Base-by-base conservation (phyloP, 2,329 filamentous ascomycete genomes). In the Blastomyces percursus region DNA sequence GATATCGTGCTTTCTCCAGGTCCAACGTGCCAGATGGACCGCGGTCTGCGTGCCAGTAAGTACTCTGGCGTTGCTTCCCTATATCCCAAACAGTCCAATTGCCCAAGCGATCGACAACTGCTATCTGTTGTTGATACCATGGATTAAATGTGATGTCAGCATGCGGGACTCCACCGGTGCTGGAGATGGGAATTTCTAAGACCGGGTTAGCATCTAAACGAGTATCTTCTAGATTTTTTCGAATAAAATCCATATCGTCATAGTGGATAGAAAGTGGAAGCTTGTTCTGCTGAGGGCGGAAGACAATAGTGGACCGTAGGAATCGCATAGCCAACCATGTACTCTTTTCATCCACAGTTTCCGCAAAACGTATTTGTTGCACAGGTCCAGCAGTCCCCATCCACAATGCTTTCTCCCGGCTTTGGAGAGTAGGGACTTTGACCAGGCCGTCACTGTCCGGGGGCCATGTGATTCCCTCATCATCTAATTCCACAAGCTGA, bases 131-230 rank as follows among this genome's bases (percentile, higher is more conserved):
- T 62, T 80, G 77, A 69, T 82, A 82, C 75, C 80, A 82, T 3
- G 83, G 83, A 67, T 86, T 85, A 71, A 86, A 86, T 7, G 78
- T 70, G 12, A 86, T 76, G 71, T 85, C 79, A 1, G 79, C 79
- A 69, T 84, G 82, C 3, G 78, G 66, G 38, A 70, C 69, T 0
- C 76, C 78, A 12, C 79, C 80, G 1, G 79, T 82, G 32, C 77
- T 69, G 1, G 72, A 69, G 16, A 71, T 70, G 1, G 71, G 67
- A 46, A 84, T 72, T 44, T 76, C 75, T 21, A 80, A 67, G 12
- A 84, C 67, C 2, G 76, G 75, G 62, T 80, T 79, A 0, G 78
- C 71, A 62, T 62, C 76, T 3, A 86, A 71, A 46, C 72, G 72
- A 19, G 81, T 81, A 63, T 68, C 67, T 35, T 59, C 74, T 59